These are phyloP conservation scores for Solanum virginianum DNA, from an alignment of 257 asterid species.

Conservation along the genomic window DNA sequence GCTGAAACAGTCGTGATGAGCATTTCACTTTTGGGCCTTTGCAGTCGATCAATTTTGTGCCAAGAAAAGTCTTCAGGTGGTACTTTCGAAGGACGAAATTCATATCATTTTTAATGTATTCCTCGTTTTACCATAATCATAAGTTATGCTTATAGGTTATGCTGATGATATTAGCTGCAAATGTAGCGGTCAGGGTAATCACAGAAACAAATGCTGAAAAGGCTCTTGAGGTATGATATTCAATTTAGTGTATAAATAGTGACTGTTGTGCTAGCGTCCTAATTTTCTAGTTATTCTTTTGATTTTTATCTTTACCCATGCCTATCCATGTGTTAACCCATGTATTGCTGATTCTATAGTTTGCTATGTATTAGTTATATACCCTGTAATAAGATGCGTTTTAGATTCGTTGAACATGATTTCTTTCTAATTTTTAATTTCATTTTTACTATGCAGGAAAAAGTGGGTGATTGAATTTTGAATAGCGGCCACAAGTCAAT, in stretches of 20 bases:
- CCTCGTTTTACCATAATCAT: not conserved
- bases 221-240: conserved; percentile 83
- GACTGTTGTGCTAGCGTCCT: not conserved
- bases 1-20: not conserved
- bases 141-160: conserved; percentile 45
- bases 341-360: too few relatives aligned
- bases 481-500: too few relatives aligned
- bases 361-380: too few relatives aligned
- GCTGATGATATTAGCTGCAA: conserved; percentile 96
- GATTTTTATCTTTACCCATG: not conserved
- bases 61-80: not conserved
- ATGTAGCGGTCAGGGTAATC: conserved; percentile 99
- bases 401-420: too few relatives aligned
- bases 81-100: not conserved
- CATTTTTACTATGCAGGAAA: too few relatives aligned
- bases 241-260: not conserved
- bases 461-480: too few relatives aligned
- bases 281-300: not conserved
- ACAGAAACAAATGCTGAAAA: conserved; percentile 99
- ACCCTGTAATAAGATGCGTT: too few relatives aligned
- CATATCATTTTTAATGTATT: not conserved
- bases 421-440: too few relatives aligned
- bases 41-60: not conserved
- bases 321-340: too few relatives aligned
- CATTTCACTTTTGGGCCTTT: not conserved